Evolutionary conservation across 345 rosid genomes (phyloP).

Genomic region (Hypericum perforatum): DNA sequence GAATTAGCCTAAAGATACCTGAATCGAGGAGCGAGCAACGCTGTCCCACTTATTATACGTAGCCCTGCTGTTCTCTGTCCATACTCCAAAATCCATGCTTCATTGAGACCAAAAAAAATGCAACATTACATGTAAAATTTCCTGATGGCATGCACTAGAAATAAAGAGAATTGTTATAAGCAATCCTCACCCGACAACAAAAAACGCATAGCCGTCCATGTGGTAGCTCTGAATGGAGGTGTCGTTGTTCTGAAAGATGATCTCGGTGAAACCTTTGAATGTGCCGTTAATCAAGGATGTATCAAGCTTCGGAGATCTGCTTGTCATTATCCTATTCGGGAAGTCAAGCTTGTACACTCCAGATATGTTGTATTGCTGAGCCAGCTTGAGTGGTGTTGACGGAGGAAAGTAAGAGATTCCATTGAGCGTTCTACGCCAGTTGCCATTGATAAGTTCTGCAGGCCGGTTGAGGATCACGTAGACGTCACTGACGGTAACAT

Average conservation of each 20-base stretch:
- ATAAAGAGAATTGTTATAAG: constrained; percentile 8
- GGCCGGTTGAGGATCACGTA: constrained; percentile 63
- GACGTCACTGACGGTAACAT: constrained; percentile 78
- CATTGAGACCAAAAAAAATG: constrained; percentile 12
- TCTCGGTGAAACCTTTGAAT: constrained; percentile 79
- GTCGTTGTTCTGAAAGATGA: constrained; percentile 83
- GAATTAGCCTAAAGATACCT: constrained; percentile 33
- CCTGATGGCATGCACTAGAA: not conserved
- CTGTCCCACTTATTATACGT: constrained; percentile 91
- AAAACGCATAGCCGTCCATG: constrained; percentile 91
- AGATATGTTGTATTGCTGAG: constrained; percentile 64
- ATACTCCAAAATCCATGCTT: constrained; percentile 89
- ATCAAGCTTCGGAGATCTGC: constrained; percentile 66
- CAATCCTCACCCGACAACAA: constrained; percentile 75
- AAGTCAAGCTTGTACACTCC: constrained; percentile 91
- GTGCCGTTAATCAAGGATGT: constrained; percentile 80
- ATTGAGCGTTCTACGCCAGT: constrained; percentile 52
- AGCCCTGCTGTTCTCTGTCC: constrained; percentile 88
- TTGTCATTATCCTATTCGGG: constrained; percentile 52
- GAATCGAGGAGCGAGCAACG: constrained; percentile 70
- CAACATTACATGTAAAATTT: constrained; percentile 3
- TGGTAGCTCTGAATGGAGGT: constrained; percentile 70
- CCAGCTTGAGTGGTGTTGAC: constrained; percentile 77
- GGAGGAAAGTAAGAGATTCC: constrained; percentile 81
- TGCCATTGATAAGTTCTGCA: constrained; percentile 64